A percentile compares a stretch with the other conserved stretches of the same genome.
Conservation (phyloP, 2,329 filamentous ascomycete species). For the Colletotrichum sp. region DNA sequence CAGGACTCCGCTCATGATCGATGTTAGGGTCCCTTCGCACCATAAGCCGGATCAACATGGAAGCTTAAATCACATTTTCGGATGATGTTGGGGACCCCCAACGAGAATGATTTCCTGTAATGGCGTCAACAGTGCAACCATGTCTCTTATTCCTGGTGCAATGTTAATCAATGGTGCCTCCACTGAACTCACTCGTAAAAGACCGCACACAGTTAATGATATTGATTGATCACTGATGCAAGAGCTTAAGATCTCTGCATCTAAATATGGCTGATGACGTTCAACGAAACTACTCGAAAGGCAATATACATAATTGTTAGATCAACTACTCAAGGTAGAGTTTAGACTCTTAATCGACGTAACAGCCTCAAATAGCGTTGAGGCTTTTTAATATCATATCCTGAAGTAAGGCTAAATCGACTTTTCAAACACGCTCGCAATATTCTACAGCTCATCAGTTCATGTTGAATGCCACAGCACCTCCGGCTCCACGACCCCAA, state of each 20-base stretch:
- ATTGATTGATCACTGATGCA: background rate
- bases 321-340: background rate
- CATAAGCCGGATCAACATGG: background rate
- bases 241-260: background rate
- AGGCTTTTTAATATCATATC: background rate
- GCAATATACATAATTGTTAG: background rate
- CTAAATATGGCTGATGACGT: background rate
- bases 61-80: background rate
- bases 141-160: background rate
- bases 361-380: background rate
- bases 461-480: background rate
- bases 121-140: background rate
- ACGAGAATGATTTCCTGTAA: background rate
- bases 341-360: rapidly evolving
- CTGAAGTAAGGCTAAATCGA: background rate
- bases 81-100: background rate
- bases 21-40: rapidly evolving
- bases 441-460: background rate
- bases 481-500: background rate
- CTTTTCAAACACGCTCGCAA: background rate
- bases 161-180: no score
- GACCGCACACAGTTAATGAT: no score
- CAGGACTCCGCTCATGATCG: background rate
- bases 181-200: no score
- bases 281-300: background rate